Evolutionary conservation across 2,329 filamentous ascomycete species (phyloP).

Genomic region (Fusarium sp.): DNA sequence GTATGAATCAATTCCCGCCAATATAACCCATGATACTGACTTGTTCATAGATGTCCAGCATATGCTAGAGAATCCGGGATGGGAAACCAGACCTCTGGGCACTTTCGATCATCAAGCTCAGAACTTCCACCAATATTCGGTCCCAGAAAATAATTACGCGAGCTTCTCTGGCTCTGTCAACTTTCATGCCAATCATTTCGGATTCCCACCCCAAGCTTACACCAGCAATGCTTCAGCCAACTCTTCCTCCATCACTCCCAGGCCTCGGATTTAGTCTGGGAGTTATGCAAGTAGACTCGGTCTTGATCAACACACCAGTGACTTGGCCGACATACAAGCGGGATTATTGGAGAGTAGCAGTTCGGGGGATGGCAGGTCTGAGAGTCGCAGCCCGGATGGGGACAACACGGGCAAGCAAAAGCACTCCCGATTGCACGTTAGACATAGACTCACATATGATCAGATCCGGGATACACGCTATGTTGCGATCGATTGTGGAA

Average conservation of each 20-base stretch:
- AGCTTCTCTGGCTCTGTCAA: background rate
- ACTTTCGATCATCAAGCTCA: background rate
- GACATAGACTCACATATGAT: background rate
- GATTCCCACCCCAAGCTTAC: background rate
- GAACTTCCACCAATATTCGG: background rate
- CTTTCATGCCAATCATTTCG: background rate
- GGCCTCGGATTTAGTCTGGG: slow-evolving; percentile 28
- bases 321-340: slow-evolving; percentile 30
- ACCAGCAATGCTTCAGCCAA: background rate
- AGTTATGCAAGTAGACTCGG: slow-evolving; percentile 28
- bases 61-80: background rate
- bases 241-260: slow-evolving; percentile 24
- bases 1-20: background rate
- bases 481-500: slow-evolving; percentile 17
- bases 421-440: accelerated
- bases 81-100: background rate
- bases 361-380: background rate
- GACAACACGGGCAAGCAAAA: background rate
- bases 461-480: background rate
- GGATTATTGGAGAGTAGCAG: slow-evolving; percentile 15
- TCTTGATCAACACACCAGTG: slow-evolving; percentile 13
- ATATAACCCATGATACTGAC: background rate
- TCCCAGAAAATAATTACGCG: background rate
- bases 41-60: background rate
- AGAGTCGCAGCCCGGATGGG: background rate